Percentiles rank a stretch among this genome's conserved stretches.
Conservation (phyloP, 176 grass and related monocot genomes). For the Stipa capillata region DNA sequence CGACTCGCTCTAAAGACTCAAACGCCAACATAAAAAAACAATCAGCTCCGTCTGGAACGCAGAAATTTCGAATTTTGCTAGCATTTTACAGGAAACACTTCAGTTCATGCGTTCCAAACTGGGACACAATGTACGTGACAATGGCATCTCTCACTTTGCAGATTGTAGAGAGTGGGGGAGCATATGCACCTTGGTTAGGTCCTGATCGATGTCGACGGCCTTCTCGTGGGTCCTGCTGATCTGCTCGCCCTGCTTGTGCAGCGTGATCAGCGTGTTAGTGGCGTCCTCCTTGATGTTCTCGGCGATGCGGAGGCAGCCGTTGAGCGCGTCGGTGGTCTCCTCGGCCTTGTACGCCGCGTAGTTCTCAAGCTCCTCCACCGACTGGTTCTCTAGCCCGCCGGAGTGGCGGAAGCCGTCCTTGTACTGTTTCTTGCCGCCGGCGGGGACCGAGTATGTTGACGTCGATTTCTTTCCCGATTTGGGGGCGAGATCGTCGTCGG, state of each 20-base stretch:
- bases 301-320: slow-evolving; percentile 53
- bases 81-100: too few relatives aligned
- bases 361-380: slow-evolving; percentile 51
- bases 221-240: slow-evolving; percentile 44
- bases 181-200: slow-evolving; percentile 35
- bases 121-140: too few relatives aligned
- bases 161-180: not conserved
- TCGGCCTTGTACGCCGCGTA: slow-evolving; percentile 66
- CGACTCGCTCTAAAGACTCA: slow-evolving; percentile 20
- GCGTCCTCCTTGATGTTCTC: slow-evolving; percentile 61
- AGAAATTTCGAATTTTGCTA: too few relatives aligned
- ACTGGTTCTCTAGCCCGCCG: slow-evolving; percentile 53
- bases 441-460: slow-evolving; percentile 21
- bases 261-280: slow-evolving; percentile 35
- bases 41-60: not conserved
- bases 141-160: not conserved
- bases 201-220: slow-evolving; percentile 56
- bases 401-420: slow-evolving; percentile 41
- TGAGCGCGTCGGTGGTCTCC: slow-evolving; percentile 50
- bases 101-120: too few relatives aligned
- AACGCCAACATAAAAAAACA: not conserved
- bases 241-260: slow-evolving; percentile 57
- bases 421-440: slow-evolving; percentile 26
- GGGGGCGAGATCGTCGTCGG: slow-evolving; percentile 13
- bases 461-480: slow-evolving; percentile 3